Evolutionary conservation across 192 early-diverging fungal species (phyloP), one percentile per base, ranked within the genome.

Genomic region (Helicostylum pulchrum): DNA sequence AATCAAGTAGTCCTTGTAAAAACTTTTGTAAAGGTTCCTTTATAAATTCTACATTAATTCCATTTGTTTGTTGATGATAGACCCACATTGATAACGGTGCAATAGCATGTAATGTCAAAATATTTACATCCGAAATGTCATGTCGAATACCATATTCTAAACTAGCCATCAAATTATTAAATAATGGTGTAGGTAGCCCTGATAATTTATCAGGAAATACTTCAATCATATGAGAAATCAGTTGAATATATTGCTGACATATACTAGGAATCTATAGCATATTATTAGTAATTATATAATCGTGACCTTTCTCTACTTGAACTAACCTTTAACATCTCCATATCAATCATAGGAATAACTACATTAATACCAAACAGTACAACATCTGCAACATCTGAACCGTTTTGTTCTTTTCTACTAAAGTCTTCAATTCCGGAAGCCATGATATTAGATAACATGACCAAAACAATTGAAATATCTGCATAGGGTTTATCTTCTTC

Each of bases 291-390:
- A n/a, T n/a, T n/a, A n/a, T n/a, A n/a, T n/a, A n/a, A n/a, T n/a
- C n/a, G n/a, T n/a, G n/a, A n/a, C n/a, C n/a, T n/a, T n/a, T n/a
- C n/a, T n/a, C n/a, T n/a, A n/a, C n/a, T n/a, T n/a, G n/a, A n/a
- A n/a, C 87, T 63, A 63, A 86, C 86, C 78, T 87, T 75, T 0
- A 92, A 71, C 84, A 92, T 88, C 21, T 88, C 74, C 30, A 82
- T 63, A 50, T 87, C 85, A 59, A 92, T 86, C 64, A 91, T 79
- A 4, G 88, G 88, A 23, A 90, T 77, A 2, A 91, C 63, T 21
- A 82, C 77, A 73, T 88, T 83, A 45, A 91, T 72, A 31, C 88
- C 91, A 71, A 78, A 85, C 48, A 89, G 85, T 26, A 91, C 83
- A 4, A 92, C 86, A 19, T 84, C 79, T n/a, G 84, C 70, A 50